Evolutionary conservation across 441 rosid species (phyloP), one percentile per base, ranked within the genome.

Genomic region (Pelargonium myrrhifolium): DNA sequence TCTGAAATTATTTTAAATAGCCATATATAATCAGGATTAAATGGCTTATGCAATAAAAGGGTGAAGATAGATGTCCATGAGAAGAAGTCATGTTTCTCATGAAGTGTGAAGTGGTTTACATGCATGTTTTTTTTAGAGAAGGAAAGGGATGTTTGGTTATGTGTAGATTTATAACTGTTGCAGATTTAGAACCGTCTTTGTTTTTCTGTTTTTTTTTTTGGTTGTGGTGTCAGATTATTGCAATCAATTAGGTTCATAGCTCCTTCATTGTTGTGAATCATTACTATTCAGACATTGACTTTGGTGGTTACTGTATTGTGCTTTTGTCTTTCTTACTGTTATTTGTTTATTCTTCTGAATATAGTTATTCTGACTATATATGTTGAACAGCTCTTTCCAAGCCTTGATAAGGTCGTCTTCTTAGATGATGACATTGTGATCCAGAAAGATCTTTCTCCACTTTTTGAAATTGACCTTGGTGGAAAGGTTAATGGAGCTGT

Each of bases 401-500:
- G 85, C 83, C 92, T 92, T 49, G 82, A 90, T 80, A 95, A 92
- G 87, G 98, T 95, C 78, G 90, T 95, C 65, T 92, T 95, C 79
- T 72, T 95, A 73, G 99, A 95, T 73, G 99, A 95, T 71, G 99
- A 95, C 78, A 72, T 95, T 56, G 99, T 95, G 53, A 80, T 95
- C 68, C 99, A 95, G 79, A 86, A 84, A 67, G 98, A 95, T 82
- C 78, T 95, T 69, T 81, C 93, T 68, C 93, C 93, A 35, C 96
- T 95, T 61, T 95, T 97, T 97, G 93, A 95, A 64, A 67, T 92
- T 72, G 95, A 95, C 77, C 94, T 95, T 20, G 70, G 76, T 65
- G 99, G 97, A 67, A 90, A 90, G 80, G 96, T 92, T 67, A 95
- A 95, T 70, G 99, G 99, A 58, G 99, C 98, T 60, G 97, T 95